Conservation (phyloP, 2,329 filamentous ascomycete species). For the Fusarium coffeatum region DNA sequence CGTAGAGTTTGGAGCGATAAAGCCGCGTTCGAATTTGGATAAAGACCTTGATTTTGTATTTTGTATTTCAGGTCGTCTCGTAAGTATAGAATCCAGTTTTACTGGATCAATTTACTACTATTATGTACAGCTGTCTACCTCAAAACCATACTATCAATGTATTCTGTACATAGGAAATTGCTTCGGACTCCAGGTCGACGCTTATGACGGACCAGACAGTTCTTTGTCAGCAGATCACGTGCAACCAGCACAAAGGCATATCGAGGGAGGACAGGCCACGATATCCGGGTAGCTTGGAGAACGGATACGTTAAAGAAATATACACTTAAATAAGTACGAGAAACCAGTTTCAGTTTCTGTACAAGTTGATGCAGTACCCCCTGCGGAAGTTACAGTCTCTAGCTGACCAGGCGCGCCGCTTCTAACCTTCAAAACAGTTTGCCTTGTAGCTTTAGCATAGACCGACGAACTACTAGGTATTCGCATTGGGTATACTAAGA, state of each 20-base stretch:
- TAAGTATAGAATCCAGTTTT: slow-evolving; percentile 8
- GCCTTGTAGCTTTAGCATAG: not conserved
- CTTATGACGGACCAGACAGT: not conserved
- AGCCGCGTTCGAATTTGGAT: slow-evolving; percentile 3
- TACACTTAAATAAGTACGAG: not conserved
- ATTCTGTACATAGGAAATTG: slow-evolving; percentile 36
- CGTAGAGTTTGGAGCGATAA: slow-evolving; percentile 11
- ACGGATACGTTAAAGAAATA: not conserved
- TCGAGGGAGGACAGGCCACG: not conserved
- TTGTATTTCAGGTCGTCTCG: not conserved
- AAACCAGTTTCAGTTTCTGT: not conserved
- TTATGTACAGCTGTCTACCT: slow-evolving; percentile 16
- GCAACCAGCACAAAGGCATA: not conserved
- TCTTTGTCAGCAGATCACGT: slow-evolving; percentile 41
- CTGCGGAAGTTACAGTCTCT: not conserved
- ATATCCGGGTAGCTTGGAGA: not conserved
- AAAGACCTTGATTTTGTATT: not conserved
- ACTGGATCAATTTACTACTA: not conserved
- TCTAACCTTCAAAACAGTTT: not conserved
- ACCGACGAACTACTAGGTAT: not conserved
- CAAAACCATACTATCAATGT: slow-evolving; percentile 30
- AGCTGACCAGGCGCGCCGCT: not conserved
- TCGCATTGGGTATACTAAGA: not conserved
- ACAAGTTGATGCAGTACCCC: not conserved
- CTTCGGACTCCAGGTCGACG: slow-evolving; percentile 22